These are phyloP conservation scores for Erodium chrysanthum DNA, from an alignment of 441 rosid species.

Conservation along the genomic window DNA sequence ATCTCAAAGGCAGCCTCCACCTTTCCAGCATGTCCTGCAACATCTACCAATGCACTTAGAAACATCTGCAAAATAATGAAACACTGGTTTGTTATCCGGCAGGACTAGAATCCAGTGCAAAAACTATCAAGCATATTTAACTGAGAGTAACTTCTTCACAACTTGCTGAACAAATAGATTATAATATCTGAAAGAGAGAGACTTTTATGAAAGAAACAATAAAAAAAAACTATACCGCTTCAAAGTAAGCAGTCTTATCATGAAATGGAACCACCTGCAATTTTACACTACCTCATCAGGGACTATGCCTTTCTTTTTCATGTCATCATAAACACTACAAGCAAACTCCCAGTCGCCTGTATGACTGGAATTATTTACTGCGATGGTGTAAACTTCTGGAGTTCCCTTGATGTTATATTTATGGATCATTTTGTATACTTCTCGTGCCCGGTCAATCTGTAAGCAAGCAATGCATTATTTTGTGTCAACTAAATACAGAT, in stretches of 20 bases:
- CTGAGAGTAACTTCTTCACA: background rate
- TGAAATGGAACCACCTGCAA: slow-evolving; percentile 2
- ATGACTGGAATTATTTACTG: slow-evolving; percentile 65
- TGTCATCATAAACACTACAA: slow-evolving; percentile 49
- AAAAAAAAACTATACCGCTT: background rate
- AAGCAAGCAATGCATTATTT: slow-evolving; percentile 22
- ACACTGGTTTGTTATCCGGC: slow-evolving; percentile 7
- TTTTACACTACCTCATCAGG: slow-evolving; percentile 62
- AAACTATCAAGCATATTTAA: background rate
- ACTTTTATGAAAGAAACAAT: background rate
- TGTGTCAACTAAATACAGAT: slow-evolving; percentile 10
- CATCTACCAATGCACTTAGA: slow-evolving; percentile 76
- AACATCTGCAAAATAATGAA: slow-evolving; percentile 45
- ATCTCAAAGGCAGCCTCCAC: slow-evolving; percentile 67
- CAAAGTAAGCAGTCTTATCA: background rate
- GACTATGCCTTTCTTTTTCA: slow-evolving; percentile 55
- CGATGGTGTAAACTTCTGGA: slow-evolving; percentile 86
- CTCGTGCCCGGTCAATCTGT: slow-evolving; percentile 66
- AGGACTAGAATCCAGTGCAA: slow-evolving; percentile 12
- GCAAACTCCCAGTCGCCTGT: slow-evolving; percentile 87
- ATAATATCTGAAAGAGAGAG: background rate
- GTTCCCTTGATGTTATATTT: slow-evolving; percentile 66
- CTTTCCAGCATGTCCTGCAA: slow-evolving; percentile 76
- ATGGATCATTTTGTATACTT: slow-evolving; percentile 69
- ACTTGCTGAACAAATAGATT: background rate